A percentile compares a stretch with the other conserved stretches of the same genome.
phyloP scores from a whole-genome alignment of 202 grass and related monocot species.

The Setaria italica region DNA sequence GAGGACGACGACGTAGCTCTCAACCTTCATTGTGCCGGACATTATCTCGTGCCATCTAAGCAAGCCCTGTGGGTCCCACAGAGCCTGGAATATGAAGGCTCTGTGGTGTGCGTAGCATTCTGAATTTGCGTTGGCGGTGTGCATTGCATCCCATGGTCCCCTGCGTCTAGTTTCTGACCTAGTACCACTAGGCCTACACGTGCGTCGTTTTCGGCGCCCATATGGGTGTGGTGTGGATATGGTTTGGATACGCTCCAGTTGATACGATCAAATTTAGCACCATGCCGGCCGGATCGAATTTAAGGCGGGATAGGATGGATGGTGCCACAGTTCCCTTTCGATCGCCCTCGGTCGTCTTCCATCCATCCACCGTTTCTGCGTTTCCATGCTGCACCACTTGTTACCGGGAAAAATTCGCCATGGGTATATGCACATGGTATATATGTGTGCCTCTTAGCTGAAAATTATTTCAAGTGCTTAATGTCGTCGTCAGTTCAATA shows the following conservation, averaged over 20 bases:
- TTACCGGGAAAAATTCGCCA: neutral
- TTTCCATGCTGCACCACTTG: neutral
- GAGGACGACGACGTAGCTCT: too few relatives aligned
- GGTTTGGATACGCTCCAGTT: neutral
- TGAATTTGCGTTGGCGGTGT: too few relatives aligned
- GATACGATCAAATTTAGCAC: slow-evolving; percentile 24
- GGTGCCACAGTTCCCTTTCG: neutral
- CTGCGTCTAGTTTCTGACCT: slow-evolving; percentile 1
- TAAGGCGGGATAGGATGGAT: neutral
- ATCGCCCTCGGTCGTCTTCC: neutral
- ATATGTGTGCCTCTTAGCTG: neutral
- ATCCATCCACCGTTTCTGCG: neutral
- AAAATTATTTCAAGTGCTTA: too few relatives aligned
- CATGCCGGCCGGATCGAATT: slow-evolving; percentile 38
- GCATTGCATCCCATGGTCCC: neutral
- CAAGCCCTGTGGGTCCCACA: neutral
- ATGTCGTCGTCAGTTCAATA: too few relatives aligned
- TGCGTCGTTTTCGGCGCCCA: slow-evolving; percentile 21
- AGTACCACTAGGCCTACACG: slow-evolving; percentile 13
- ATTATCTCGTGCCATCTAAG: neutral
- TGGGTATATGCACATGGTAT: neutral
- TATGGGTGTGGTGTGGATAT: neutral
- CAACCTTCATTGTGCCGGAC: too few relatives aligned
- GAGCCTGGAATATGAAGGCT: neutral
- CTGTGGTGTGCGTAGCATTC: neutral